Evolutionary conservation across 306 rosid species (phyloP).

Genomic region (Rosa lucieae): DNA sequence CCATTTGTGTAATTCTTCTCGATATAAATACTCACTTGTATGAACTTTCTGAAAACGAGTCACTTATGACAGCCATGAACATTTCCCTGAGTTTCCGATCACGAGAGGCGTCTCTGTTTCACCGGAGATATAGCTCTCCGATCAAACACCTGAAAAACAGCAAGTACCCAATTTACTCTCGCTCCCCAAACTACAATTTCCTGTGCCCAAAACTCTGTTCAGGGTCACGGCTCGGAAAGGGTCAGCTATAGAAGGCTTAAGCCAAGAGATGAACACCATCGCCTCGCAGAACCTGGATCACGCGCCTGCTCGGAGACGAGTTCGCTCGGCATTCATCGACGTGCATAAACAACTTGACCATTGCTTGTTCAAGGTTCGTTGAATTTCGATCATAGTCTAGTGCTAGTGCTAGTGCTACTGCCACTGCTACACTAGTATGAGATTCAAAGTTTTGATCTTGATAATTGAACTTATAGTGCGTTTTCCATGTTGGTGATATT

Average conservation of each 20-base stretch:
- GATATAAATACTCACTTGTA: neutral
- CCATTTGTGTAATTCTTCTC: no score
- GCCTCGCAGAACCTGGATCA: constrained; percentile 65
- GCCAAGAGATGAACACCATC: constrained; percentile 50
- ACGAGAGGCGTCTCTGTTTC: constrained; percentile 24
- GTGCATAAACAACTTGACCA: constrained; percentile 62
- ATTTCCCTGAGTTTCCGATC: constrained; percentile 11
- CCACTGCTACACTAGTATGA: neutral
- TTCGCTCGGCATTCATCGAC: constrained; percentile 54
- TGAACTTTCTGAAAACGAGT: neutral
- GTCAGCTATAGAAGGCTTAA: constrained; percentile 47
- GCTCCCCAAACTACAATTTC: neutral
- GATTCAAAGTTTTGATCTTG: neutral
- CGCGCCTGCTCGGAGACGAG: constrained; percentile 59
- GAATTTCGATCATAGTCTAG: neutral
- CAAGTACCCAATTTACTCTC: constrained; percentile 16
- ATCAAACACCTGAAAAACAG: constrained; percentile 17
- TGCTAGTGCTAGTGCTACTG: neutral
- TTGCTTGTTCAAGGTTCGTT: constrained; percentile 65
- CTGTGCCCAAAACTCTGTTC: constrained; percentile 14
- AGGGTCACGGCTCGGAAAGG: constrained; percentile 35
- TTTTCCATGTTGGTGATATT: neutral
- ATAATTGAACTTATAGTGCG: neutral
- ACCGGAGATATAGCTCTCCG: constrained; percentile 24
- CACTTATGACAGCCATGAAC: constrained; percentile 24